phyloP scores from a whole-genome alignment of 805 yeast species.

The Saccharomycopsis sp. region DNA sequence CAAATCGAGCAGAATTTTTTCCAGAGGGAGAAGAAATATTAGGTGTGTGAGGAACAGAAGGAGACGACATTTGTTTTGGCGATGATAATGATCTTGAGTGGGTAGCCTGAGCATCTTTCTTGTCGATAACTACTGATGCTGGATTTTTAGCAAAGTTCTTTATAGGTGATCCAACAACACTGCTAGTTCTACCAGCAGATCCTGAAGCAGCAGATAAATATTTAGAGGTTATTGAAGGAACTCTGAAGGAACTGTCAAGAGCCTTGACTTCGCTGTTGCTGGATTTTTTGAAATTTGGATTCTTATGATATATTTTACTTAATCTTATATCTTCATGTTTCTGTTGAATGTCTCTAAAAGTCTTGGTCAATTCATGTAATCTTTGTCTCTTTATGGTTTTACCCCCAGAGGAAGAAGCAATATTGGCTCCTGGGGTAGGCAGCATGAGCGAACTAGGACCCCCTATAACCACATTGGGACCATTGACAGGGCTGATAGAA shows the following conservation, averaged over 20 bases:
- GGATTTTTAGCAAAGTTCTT: conserved; percentile 4
- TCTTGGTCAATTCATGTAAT: conserved; percentile 35
- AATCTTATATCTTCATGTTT: conserved; percentile 30
- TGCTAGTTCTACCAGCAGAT: not conserved
- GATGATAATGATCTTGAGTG: conserved; percentile 1
- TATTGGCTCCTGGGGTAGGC: not conserved
- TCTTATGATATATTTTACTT: not conserved
- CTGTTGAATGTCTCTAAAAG: conserved; percentile 43
- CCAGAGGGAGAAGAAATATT: not conserved
- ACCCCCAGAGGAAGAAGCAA: not conserved
- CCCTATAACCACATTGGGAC: conserved; percentile 21
- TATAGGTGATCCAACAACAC: conserved; percentile 1
- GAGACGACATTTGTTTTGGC: not conserved
- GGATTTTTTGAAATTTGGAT: not conserved
- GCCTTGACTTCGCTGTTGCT: not conserved
- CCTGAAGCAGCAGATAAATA: not conserved
- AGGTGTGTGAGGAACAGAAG: not conserved
- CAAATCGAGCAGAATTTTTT: not conserved
- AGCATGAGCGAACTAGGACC: not conserved
- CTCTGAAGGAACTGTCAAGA: not conserved
- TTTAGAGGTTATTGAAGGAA: not conserved
- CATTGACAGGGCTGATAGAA: conserved; percentile 33
- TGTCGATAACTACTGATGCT: conserved; percentile 7
- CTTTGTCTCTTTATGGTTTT: conserved; percentile 7
- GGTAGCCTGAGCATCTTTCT: conserved; percentile 8